Percentiles rank a stretch among this genome's conserved stretches.
Conservation (phyloP, 495 filamentous ascomycete genomes). For the Poronia punctata region DNA sequence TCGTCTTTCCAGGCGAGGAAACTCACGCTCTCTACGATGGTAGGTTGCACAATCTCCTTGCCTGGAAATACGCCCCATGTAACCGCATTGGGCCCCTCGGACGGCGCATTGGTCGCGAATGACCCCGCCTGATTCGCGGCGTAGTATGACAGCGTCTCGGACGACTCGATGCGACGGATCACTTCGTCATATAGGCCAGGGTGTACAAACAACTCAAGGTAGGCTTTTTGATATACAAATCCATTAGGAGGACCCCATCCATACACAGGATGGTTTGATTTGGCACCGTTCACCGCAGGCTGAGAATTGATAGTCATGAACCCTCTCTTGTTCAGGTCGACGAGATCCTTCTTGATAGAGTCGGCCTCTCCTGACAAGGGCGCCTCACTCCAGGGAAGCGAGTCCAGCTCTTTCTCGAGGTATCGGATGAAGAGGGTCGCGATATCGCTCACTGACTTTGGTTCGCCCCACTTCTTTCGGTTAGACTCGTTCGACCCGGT, state of each 20-base stretch:
- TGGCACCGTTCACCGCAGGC: constrained; percentile 88
- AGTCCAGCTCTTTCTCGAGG: constrained; percentile 69
- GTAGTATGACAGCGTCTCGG: constrained; percentile 85
- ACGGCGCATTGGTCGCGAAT: constrained; percentile 75
- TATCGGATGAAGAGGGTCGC: constrained; percentile 77
- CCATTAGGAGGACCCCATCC: constrained; percentile 94
- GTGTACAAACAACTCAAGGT: constrained; percentile 83
- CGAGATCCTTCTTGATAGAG: constrained; percentile 64
- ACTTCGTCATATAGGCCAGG: constrained; percentile 73
- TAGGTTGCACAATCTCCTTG: constrained; percentile 97
- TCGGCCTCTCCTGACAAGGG: constrained; percentile 77
- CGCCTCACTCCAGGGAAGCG: constrained; percentile 90
- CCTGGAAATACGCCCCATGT: constrained; percentile 99
- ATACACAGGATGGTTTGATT: constrained; percentile 75
- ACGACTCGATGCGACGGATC: constrained; percentile 67
- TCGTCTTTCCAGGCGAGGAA: constrained; percentile 99
- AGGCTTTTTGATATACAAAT: constrained; percentile 98
- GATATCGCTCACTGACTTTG: constrained; percentile 70
- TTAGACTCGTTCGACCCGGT: constrained; percentile 98
- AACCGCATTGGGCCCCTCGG: constrained; percentile 87
- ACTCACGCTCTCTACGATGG: constrained; percentile 96
- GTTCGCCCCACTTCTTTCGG: constrained; percentile 89
- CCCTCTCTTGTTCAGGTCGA: constrained; percentile 76
- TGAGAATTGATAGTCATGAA: constrained; percentile 97
- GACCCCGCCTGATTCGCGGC: constrained; percentile 76